Base-by-base conservation (phyloP, 1,284 basidiomycete species). In the Sphaerobolus stellatus region DNA sequence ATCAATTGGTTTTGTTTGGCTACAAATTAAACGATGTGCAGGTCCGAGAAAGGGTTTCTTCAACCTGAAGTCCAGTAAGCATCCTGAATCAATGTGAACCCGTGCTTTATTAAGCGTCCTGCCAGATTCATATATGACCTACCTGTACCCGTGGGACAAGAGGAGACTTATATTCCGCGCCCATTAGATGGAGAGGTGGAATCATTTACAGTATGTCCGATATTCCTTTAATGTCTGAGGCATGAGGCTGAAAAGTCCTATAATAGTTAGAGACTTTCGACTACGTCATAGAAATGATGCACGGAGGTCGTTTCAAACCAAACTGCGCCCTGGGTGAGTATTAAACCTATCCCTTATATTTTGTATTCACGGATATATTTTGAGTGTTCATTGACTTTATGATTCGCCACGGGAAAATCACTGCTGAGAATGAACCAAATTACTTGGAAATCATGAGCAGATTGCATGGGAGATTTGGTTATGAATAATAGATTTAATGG, bases 181-280 rank as follows among this genome's bases (percentile, higher is more conserved):
- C 94, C 94, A 0, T 77, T 84, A 34, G 96, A 98, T 61, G 94
- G 91, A 29, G 96, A 98, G 68, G 95, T 98, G 4, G 93, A 97
- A 66, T 87, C 81, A 1, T 98, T 98, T 63, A 84, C 88, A 74
- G 90, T 88, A 54, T 56, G 71, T 59, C 13, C 22, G 28, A 2
- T n/a, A 28, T 27, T 14, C 36, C 14, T 11, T 22, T 25, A 7
- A 9, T 7, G 24, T 13, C 20, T 50, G 13, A 18, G 20, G 34
- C 14, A 16, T 16, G 45, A 18, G 11, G 16, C 41, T 36, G 25
- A 18, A 31, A 18, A 43, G 18, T 8, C 5, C 38, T 43, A 30
- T 40, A 28, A 27, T 48, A 92, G 90, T 71, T 91, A 31, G 70
- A 88, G 27, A 67, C 80, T 1, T 71, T 87, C 47, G 71, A 76